Base-by-base conservation (phyloP, 192 early-diverging fungal species). In the Coemansia sp. region DNA sequence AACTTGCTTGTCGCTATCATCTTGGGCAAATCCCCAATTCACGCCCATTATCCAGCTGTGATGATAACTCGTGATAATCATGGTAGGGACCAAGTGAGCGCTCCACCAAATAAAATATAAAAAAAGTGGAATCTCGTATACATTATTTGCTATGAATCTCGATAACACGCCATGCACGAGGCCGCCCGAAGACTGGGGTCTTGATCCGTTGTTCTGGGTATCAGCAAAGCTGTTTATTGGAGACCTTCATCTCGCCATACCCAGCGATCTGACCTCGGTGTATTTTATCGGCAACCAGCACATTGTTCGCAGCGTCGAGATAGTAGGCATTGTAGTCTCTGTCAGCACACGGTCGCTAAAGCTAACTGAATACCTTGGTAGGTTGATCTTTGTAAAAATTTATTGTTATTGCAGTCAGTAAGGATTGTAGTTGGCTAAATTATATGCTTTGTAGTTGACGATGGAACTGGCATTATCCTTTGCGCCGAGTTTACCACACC, bases 201-300 rank as follows among this genome's bases (percentile, higher is more conserved):
- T 82, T 50, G 80, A 82, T 43, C 75, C 80, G 59, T 19, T 82
- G 63, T 82, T 82, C 55, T 82, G 80, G 80, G 67, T 69, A 5
- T 30, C 69, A 13, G 80, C 62, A 17, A 82, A 82, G 67, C 67
- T 82, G 62, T 82, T 82, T 77, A 66, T 77, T 37, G 72, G 72
- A 28, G 80, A 82, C 49, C 62, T 82, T 30, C 66, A 50, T 28
- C 21, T 19, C 3, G 72, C 69, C 19, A 49, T 77, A 37, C 70
- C 72, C 37, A 64, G 63, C 66, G 68, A 55, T 6, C 62, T 72
- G 17, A 69, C 42, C 35, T 66, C 76, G 0, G 75, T 68, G n/a
- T 77, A 72, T 40, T 82, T 74, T 32, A 60, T 82, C 7, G 80
- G 80, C 46, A 75, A 74, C 63, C 61, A 65, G 59, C 70, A 55